These are phyloP conservation scores for Eutrema yunnanense DNA, from an alignment of 345 rosid species.

Conservation along the genomic window DNA sequence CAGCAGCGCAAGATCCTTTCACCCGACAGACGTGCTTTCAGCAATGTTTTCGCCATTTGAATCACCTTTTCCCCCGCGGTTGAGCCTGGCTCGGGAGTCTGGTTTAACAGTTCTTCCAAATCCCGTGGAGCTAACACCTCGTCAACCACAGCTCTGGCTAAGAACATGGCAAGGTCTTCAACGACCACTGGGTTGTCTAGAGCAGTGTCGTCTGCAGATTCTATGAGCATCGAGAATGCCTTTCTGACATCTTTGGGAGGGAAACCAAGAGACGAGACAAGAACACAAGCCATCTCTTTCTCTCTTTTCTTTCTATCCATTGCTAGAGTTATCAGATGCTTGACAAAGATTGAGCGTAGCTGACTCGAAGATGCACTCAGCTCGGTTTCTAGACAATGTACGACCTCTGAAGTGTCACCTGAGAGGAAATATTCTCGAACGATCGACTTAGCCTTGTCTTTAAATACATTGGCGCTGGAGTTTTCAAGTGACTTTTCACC, in stretches of 20 bases:
- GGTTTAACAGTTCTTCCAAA: conserved; percentile 55
- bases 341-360: conserved; percentile 64
- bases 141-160: conserved; percentile 78
- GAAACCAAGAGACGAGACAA: conserved; percentile 62
- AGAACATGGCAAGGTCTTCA: conserved; percentile 85
- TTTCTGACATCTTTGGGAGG: conserved; percentile 59
- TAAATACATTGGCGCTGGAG: conserved; percentile 38
- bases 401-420: conserved; percentile 62
- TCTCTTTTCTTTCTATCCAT: conserved; percentile 88
- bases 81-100: conserved; percentile 43
- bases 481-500: conserved; percentile 37
- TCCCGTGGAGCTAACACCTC: conserved; percentile 78
- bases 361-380: conserved; percentile 35
- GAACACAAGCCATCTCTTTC: conserved; percentile 86
- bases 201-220: conserved; percentile 80
- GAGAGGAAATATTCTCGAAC: conserved; percentile 68
- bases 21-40: conserved; percentile 69
- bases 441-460: conserved; percentile 59
- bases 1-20: conserved; percentile 81
- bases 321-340: conserved; percentile 65
- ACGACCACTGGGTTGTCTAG: conserved; percentile 71
- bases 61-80: conserved; percentile 51
- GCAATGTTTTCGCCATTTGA: conserved; percentile 66
- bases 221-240: conserved; percentile 65
- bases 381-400: conserved; percentile 56